Percentiles rank a stretch among this genome's conserved stretches.
Evolutionary conservation across 139 green algal genomes (phyloP).

Genomic region (Desmodesmus armatus): DNA sequence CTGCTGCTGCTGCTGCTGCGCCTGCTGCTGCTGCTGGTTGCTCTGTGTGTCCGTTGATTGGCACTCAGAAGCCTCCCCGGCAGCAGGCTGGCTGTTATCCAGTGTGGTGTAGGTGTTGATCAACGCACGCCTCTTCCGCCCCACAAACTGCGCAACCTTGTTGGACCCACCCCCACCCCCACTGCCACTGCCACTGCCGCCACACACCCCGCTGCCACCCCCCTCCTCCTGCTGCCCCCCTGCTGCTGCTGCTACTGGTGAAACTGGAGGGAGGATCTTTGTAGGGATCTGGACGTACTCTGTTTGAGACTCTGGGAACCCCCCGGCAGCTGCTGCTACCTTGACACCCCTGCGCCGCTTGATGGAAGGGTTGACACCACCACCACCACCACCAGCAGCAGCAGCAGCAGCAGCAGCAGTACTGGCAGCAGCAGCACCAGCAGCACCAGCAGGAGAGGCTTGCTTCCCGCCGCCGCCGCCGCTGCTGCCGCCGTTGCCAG

Average conservation of each 20-base stretch:
- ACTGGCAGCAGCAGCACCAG: neutral
- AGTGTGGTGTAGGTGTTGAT: neutral
- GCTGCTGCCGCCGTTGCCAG: too few species aligned
- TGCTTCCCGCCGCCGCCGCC: neutral
- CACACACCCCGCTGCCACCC: too few species aligned
- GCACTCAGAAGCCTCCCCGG: too few species aligned
- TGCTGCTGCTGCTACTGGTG: constrained; percentile 7
- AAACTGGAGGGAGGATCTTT: too few species aligned
- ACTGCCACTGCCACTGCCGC: neutral
- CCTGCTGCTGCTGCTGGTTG: too few species aligned
- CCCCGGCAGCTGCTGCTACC: neutral
- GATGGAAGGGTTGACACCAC: neutral
- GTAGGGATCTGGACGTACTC: neutral
- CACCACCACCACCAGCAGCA: neutral
- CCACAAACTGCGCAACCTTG: too few species aligned
- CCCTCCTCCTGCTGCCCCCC: too few species aligned
- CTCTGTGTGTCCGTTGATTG: too few species aligned
- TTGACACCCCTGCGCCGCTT: neutral
- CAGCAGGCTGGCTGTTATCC: neutral
- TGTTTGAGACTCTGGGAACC: neutral
- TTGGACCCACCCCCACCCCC: neutral
- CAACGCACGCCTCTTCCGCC: neutral
- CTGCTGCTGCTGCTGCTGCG: too few species aligned
- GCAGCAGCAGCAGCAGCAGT: neutral
- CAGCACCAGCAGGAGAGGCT: neutral